Percentiles rank a stretch among this genome's conserved stretches.
phyloP scores from a whole-genome alignment of 805 yeast genomes.

The Hemisphaericaspora nanyangensis region DNA sequence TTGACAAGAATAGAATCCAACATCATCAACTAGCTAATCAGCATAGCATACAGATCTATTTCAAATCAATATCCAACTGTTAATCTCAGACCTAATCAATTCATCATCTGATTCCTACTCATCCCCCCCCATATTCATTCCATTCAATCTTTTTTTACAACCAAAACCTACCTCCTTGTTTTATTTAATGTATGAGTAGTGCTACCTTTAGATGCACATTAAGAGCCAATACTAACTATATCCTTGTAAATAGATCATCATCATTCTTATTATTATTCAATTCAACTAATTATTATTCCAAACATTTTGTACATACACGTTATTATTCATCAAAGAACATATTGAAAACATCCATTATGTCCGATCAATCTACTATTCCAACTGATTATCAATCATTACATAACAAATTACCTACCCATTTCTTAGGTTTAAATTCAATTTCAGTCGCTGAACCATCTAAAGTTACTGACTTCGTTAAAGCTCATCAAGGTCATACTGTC shows the following conservation, averaged over 20 bases:
- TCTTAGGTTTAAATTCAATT: conserved; percentile 77
- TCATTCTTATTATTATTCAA: too few species aligned
- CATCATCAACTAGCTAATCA: too few species aligned
- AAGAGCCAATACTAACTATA: conserved; percentile 2
- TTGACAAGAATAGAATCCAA: too few species aligned
- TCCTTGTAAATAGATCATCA: conserved; percentile 2
- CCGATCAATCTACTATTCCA: conserved; percentile 1
- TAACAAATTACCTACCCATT: conserved; percentile 59
- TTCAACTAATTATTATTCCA: background rate
- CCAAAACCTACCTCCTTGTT: too few species aligned
- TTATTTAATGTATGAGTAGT: background rate
- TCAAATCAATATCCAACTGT: too few species aligned
- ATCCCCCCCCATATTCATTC: too few species aligned
- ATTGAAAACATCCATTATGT: conserved; percentile 2
- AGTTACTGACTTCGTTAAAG: conserved; percentile 78
- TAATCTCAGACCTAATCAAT: too few species aligned
- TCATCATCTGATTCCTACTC: too few species aligned
- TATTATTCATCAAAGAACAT: conserved; percentile 1
- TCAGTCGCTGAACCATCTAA: conserved; percentile 72
- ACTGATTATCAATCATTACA: conserved; percentile 25
- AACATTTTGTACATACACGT: conserved; percentile 4
- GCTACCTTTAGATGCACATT: conserved; percentile 1
- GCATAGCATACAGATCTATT: too few species aligned
- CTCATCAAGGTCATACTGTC: conserved; percentile 92
- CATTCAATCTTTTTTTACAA: too few species aligned